Conservation (phyloP, 2,329 filamentous ascomycete genomes). For the Zymoseptoria passerinii region DNA sequence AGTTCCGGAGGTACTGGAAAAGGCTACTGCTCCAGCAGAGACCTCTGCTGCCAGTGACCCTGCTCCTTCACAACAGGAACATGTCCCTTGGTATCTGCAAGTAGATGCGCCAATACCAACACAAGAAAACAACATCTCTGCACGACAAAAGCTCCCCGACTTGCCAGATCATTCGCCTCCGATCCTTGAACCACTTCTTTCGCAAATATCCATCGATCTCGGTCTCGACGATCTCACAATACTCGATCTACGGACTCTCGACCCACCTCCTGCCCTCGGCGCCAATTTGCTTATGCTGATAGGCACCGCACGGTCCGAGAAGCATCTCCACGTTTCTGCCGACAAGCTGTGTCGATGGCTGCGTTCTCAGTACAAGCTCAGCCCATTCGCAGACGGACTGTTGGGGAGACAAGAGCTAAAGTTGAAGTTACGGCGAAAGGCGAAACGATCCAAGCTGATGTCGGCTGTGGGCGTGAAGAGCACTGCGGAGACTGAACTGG, state of each 20-base stretch:
- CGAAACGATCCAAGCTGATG: slow-evolving; percentile 71
- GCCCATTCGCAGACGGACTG: slow-evolving; percentile 75
- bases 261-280: slow-evolving; percentile 80
- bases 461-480: slow-evolving; percentile 56
- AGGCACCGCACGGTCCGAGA: slow-evolving; percentile 82
- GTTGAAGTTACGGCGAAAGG: slow-evolving; percentile 70
- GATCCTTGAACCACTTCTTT: slow-evolving; percentile 62
- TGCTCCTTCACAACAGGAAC: slow-evolving; percentile 1
- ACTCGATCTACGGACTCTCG: slow-evolving; percentile 73
- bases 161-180: slow-evolving; percentile 62
- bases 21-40: not conserved
- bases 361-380: slow-evolving; percentile 60
- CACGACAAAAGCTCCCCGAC: slow-evolving; percentile 51
- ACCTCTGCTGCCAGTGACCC: slow-evolving; percentile 4
- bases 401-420: slow-evolving; percentile 87
- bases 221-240: slow-evolving; percentile 75
- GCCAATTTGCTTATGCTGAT: slow-evolving; percentile 88
- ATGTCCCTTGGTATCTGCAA: slow-evolving; percentile 77
- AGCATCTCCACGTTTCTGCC: slow-evolving; percentile 84
- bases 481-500: slow-evolving; percentile 52
- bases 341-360: slow-evolving; percentile 86
- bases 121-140: slow-evolving; percentile 38
- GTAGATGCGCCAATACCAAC: slow-evolving; percentile 44
- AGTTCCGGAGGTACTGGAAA: not conserved
- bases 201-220: slow-evolving; percentile 73